phyloP scores from a whole-genome alignment of 768 basidiomycete genomes.

The Lactarius hengduanensis region DNA sequence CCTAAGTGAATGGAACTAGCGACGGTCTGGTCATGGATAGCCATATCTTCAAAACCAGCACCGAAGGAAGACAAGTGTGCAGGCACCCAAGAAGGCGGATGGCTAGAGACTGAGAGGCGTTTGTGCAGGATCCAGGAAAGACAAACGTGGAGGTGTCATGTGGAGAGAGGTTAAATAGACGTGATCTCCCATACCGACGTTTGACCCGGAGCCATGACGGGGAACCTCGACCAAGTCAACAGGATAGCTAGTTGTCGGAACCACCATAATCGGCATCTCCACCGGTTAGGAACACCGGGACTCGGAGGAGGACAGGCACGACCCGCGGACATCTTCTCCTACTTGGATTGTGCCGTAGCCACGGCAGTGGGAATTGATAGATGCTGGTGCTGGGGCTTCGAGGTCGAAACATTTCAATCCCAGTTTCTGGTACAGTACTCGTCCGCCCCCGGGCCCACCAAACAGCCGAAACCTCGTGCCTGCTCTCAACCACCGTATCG shows the following conservation, averaged over 20 bases:
- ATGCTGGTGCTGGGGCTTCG: background rate
- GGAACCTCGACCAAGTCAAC: background rate
- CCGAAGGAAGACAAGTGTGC: background rate
- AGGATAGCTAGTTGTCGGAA: background rate
- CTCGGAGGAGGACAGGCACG: background rate
- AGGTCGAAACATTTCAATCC: background rate
- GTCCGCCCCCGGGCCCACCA: background rate
- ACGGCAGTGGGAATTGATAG: background rate
- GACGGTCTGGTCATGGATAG: slow-evolving; percentile 51
- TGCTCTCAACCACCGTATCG: background rate
- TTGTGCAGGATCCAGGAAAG: background rate
- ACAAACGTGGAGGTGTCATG: background rate
- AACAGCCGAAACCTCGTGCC: background rate
- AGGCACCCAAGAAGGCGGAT: background rate
- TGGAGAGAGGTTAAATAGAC: background rate
- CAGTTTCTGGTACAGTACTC: background rate
- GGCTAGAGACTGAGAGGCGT: background rate
- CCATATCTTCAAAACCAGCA: slow-evolving; percentile 22
- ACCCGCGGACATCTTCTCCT: slow-evolving; percentile 15
- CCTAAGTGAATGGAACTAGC: slow-evolving; percentile 59
- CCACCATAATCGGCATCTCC: no score
- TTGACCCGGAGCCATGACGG: background rate
- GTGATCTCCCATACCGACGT: background rate
- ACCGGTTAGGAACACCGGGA: background rate
- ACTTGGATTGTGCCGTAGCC: slow-evolving; percentile 6